Evolutionary conservation across 768 basidiomycete genomes (phyloP).

Genomic region (Rhizopogon salebrosus): DNA sequence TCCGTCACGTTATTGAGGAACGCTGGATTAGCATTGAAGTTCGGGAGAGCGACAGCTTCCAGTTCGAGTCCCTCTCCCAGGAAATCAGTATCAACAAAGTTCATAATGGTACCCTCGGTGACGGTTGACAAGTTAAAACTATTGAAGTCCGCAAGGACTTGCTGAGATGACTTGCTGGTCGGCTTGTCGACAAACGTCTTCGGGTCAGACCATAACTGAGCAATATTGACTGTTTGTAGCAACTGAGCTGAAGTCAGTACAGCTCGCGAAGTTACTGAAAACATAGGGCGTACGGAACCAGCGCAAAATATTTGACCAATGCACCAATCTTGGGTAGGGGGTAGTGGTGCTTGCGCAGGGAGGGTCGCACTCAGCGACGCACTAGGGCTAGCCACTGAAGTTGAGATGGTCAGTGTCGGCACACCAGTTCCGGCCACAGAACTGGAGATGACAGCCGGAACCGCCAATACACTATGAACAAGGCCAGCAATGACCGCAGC

Average conservation of each 20-base stretch:
- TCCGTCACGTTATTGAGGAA: slow-evolving; percentile 71
- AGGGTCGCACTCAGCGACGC: slow-evolving; percentile 45
- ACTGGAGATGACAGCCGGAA: slow-evolving; percentile 6
- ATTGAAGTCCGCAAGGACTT: slow-evolving; percentile 66
- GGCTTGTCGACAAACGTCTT: slow-evolving; percentile 93
- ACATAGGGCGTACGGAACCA: slow-evolving; percentile 49
- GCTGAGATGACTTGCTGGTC: slow-evolving; percentile 58
- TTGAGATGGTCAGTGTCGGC: slow-evolving; percentile 43
- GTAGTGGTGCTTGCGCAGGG: slow-evolving; percentile 60
- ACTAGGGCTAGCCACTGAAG: slow-evolving; percentile 62
- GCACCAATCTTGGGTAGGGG: slow-evolving; percentile 76
- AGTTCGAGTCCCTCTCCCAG: slow-evolving; percentile 84
- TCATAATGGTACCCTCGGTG: slow-evolving; percentile 61
- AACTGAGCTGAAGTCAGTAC: slow-evolving; percentile 37
- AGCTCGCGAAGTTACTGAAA: neutral
- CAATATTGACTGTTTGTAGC: slow-evolving; percentile 82
- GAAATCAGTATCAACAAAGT: slow-evolving; percentile 74
- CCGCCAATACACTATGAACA: slow-evolving; percentile 11
- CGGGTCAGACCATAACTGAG: slow-evolving; percentile 67
- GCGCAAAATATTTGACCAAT: slow-evolving; percentile 75
- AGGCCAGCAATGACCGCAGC: slow-evolving; percentile 11
- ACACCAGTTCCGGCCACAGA: slow-evolving; percentile 12
- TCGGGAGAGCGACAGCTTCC: slow-evolving; percentile 50
- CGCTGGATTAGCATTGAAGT: slow-evolving; percentile 57
- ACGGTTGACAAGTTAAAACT: slow-evolving; percentile 31